Evolutionary conservation across 2,329 filamentous ascomycete species (phyloP).

Genomic region (Penicillium decumbens): DNA sequence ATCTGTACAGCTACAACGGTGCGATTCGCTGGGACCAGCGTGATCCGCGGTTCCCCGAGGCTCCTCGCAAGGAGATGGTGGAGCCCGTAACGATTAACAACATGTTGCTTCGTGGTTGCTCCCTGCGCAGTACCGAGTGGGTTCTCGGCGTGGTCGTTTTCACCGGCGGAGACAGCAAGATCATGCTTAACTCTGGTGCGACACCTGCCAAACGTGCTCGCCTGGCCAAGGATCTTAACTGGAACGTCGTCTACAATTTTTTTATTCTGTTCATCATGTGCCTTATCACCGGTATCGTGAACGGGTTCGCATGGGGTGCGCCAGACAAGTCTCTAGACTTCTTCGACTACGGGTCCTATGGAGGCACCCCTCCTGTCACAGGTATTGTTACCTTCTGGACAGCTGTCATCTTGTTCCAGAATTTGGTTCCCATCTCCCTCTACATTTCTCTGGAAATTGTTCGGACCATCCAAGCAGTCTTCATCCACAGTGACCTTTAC

Average conservation of each 20-base stretch:
- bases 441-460: conserved; percentile 98
- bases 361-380: conserved; percentile 67
- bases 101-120: conserved; percentile 85
- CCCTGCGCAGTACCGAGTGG: conserved; percentile 94
- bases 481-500: conserved; percentile 91
- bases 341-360: conserved; percentile 84
- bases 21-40: conserved; percentile 81
- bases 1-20: conserved; percentile 91
- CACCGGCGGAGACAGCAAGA: conserved; percentile 94
- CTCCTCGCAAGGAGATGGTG: conserved; percentile 69
- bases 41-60: conserved; percentile 59
- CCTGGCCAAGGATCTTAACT: conserved; percentile 90
- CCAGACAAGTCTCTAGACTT: conserved; percentile 68
- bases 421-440: conserved; percentile 95
- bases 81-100: conserved; percentile 96
- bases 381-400: conserved; percentile 98
- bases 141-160: conserved; percentile 86
- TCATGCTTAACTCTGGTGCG: conserved; percentile 96
- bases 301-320: conserved; percentile 76
- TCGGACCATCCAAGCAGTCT: conserved; percentile 84
- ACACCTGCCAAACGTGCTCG: conserved; percentile 91
- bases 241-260: conserved; percentile 97
- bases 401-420: conserved; percentile 90
- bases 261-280: conserved; percentile 85
- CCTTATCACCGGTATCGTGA: conserved; percentile 74